Base-by-base conservation (phyloP, 2,329 filamentous ascomycete genomes). In the Fusarium phyllophilum region DNA sequence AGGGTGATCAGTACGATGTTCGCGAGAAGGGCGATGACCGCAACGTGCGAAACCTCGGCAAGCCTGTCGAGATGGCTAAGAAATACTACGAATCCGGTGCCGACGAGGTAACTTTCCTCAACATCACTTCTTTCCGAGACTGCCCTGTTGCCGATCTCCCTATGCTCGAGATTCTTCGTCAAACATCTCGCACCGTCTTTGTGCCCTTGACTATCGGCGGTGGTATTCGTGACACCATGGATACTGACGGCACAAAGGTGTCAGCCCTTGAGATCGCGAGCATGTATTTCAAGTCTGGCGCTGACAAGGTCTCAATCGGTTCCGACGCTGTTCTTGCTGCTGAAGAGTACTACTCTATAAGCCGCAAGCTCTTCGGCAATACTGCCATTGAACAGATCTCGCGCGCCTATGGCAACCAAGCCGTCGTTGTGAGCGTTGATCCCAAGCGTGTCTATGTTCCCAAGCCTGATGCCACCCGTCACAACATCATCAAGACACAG, bases 1-100 rank as follows among this genome's bases (percentile, higher is more conserved):
- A 99, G 84, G 96, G 96, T 65, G 96, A 99, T 83, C 96, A 98
- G 83, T 99, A 99, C 85, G 96, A 99, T 79, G 96, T 99, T 12
- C 93, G 96, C 38, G 96, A 98, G 79, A 98, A 98, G 84, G 86
- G 86, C 29, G 86, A 85, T 20, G 86, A 86, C 65, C 87, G 89
- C 62, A 81, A 81, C 75, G 95, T 99, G 41, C 91, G 96, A 73
- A 99, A 99, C 82, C 88, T 99, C 8, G 96, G 96, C 74, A 99
- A 99, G 84, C 96, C 96, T 4, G 95, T 99, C 55, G 95, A 97
- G 74, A 93, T 99, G 89, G 96, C 96, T 14, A 91, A 90, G 83
- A 91, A 90, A 79, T 99, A 99, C 86, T 99, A 98, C 86, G 92
- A 97, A 79, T 94, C 97, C 84, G 96, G 96, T 68, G 95, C 96